These are phyloP conservation scores for Lentinula lateritia DNA, from an alignment of 768 basidiomycete species.

Conservation along the genomic window DNA sequence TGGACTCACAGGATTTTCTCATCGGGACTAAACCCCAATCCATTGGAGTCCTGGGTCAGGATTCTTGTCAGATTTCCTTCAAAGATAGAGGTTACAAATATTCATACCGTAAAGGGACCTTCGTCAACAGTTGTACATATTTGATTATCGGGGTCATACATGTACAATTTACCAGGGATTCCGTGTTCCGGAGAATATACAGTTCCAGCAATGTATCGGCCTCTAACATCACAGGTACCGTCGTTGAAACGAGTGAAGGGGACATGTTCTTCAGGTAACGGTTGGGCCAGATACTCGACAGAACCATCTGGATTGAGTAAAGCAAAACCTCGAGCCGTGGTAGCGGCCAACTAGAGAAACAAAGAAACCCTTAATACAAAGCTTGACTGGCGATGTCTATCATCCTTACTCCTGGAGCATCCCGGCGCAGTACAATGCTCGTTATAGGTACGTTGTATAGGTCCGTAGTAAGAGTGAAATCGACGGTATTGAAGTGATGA, in stretches of 20 bases:
- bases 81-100: too few relatives aligned
- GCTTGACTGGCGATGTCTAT: too few relatives aligned
- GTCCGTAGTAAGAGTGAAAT: slow-evolving; percentile 35
- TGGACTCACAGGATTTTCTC: slow-evolving; percentile 50
- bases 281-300: slow-evolving; percentile 45
- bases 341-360: slow-evolving; percentile 45
- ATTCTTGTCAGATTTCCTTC: background rate
- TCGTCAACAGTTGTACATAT: slow-evolving; percentile 48
- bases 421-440: slow-evolving; percentile 48
- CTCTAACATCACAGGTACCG: slow-evolving; percentile 59
- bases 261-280: slow-evolving; percentile 36
- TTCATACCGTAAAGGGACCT: slow-evolving; percentile 58
- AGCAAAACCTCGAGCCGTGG: slow-evolving; percentile 53
- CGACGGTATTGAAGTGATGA: slow-evolving; percentile 42
- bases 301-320: slow-evolving; percentile 37
- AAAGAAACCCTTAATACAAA: background rate
- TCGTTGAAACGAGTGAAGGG: slow-evolving; percentile 62
- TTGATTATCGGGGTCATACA: slow-evolving; percentile 47
- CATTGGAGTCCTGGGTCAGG: slow-evolving; percentile 49
- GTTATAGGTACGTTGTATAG: slow-evolving; percentile 51
- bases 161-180: slow-evolving; percentile 53
- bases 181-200: slow-evolving; percentile 42
- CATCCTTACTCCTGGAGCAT: slow-evolving; percentile 38
- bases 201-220: slow-evolving; percentile 66
- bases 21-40: slow-evolving; percentile 59